Base-by-base conservation (phyloP, 495 filamentous ascomycete genomes). In the Entonaema liquescens region DNA sequence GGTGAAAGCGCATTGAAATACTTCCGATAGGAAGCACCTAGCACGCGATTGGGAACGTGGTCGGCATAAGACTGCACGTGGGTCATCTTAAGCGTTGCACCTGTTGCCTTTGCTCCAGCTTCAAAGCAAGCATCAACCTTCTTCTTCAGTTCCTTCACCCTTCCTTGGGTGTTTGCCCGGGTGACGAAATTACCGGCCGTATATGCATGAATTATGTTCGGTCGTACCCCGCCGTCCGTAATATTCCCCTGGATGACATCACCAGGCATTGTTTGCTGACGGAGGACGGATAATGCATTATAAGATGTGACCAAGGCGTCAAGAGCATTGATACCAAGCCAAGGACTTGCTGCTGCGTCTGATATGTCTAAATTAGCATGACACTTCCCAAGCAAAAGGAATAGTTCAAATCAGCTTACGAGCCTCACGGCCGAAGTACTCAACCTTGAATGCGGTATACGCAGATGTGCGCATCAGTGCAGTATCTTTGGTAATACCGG, bases 241-340 rank as follows among this genome's bases (percentile, higher is more conserved):
- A 91, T 90, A 33, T 85, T 80, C 26, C 84, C 80, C 58, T 89
- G 84, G 15, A 91, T 85, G 0, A 89, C 80, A 64, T 91, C 85
- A 23, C 84, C 82, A 0, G 88, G 87, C 78, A 86, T 82, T 5
- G 87, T 84, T 75, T 91, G 89, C 72, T 91, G 89, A 5, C 89
- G 83, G 2, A 91, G 80, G 1, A 87, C 85, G 0, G 86, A 82
- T 3, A 91, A 77, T 53, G 84, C 84, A 68, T 89, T 90, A 75
- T 91, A 92, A 3, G 86, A 84, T 0, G 82, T 79, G 11, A 91
- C 81, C 19, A 90, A 70, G 0, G 88, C 89, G 68, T 90, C 89
- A 6, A 90, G 83, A 0, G 89, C 88, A 62, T 91, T 91, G 58
- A 89, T 80, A 0, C 87, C 87, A 6, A 85, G 78, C 89, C 89